Conservation (phyloP, 768 basidiomycete species). For the Kwoniella shandongensis region DNA sequence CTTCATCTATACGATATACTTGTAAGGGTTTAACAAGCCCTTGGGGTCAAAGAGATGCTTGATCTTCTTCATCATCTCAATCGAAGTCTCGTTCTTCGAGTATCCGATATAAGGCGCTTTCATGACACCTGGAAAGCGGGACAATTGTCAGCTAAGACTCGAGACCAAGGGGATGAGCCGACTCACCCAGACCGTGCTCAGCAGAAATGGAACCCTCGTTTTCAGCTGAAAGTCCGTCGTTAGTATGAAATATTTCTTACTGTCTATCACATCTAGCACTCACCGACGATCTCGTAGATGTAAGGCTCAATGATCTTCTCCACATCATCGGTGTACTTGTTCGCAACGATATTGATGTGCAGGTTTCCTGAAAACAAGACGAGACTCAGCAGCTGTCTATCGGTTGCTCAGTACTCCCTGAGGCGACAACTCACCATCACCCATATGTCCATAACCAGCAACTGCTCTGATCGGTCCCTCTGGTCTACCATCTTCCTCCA, state of each 20-base stretch:
- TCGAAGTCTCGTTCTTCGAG: constrained; percentile 74
- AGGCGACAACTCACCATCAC: constrained; percentile 69
- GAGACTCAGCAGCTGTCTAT: not conserved
- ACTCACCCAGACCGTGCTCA: constrained; percentile 80
- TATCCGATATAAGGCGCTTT: constrained; percentile 85
- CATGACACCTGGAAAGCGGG: constrained; percentile 63
- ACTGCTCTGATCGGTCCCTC: constrained; percentile 67
- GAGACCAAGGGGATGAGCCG: not conserved
- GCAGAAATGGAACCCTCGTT: constrained; percentile 89
- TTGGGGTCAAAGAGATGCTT: constrained; percentile 85
- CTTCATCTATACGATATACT: constrained; percentile 34
- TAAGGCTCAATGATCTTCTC: constrained; percentile 89
- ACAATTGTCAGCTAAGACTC: not conserved
- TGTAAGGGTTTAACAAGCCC: constrained; percentile 81
- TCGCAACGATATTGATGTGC: constrained; percentile 86
- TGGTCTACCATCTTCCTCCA: constrained; percentile 59
- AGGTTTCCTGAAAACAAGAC: constrained; percentile 67
- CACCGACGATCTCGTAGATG: constrained; percentile 80
- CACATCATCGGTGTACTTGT: constrained; percentile 76
- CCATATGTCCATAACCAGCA: constrained; percentile 93
- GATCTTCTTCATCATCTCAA: constrained; percentile 84
- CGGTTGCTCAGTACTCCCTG: not conserved
- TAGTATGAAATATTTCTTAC: not conserved
- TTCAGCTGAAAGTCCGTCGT: constrained; percentile 45
- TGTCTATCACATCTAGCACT: constrained; percentile 57